Conservation (phyloP, 2,329 filamentous ascomycete species). For the Ampelomyces quisqualis region DNA sequence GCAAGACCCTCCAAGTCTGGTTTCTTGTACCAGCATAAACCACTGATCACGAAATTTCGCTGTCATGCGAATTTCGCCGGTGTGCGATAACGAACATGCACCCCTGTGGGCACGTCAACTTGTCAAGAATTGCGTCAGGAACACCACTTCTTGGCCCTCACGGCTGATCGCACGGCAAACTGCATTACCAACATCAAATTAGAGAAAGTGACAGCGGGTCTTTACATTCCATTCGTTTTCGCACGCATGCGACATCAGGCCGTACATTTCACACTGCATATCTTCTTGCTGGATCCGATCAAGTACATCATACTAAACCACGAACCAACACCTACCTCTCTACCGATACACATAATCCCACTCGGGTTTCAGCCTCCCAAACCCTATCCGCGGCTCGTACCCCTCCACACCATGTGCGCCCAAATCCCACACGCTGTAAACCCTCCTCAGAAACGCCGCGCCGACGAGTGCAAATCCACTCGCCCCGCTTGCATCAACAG, state of each 20-base stretch:
- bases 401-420: constrained; percentile 13
- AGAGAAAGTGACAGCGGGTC: too few relatives aligned
- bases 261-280: too few relatives aligned
- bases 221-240: too few relatives aligned
- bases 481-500: constrained; percentile 10
- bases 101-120: constrained; percentile 23
- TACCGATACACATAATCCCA: constrained; percentile 2
- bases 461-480: constrained; percentile 14
- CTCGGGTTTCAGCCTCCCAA: constrained; percentile 23
- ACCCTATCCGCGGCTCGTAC: constrained; percentile 18
- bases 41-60: background rate
- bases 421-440: constrained; percentile 19
- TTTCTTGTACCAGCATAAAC: background rate
- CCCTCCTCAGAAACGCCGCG: constrained; percentile 10
- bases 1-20: too few relatives aligned
- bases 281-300: too few relatives aligned
- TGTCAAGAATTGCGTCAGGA: constrained; percentile 19
- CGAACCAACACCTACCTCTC: too few relatives aligned
- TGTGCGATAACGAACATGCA: constrained; percentile 8
- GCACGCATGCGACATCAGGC: too few relatives aligned
- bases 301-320: too few relatives aligned
- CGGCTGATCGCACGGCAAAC: too few relatives aligned
- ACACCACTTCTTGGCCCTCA: constrained; percentile 16
- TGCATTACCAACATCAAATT: too few relatives aligned
- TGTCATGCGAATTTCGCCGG: background rate